A percentile compares a stretch with the other conserved stretches of the same genome.
Evolutionary conservation across 805 yeast species (phyloP).

Genomic region (Diddensiella santjacobensis): DNA sequence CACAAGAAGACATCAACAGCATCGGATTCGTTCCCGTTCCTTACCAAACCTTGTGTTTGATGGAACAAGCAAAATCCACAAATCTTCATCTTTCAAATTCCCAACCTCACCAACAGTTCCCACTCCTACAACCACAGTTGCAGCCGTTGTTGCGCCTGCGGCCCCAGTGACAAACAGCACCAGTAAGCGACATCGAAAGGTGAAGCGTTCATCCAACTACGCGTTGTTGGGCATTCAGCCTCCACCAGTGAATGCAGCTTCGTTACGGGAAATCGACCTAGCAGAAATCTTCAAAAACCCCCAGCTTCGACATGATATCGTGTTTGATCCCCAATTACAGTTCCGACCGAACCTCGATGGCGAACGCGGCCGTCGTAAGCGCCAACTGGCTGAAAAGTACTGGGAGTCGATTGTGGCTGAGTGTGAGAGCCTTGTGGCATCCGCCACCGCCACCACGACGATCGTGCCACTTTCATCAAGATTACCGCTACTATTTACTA

Average conservation of each 20-base stretch:
- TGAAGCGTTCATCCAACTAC: neutral
- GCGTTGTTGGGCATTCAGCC: slow-evolving; percentile 2
- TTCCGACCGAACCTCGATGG: slow-evolving; percentile 90
- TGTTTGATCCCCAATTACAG: slow-evolving; percentile 88
- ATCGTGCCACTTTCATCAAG: slow-evolving; percentile 32
- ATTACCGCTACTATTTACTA: slow-evolving; percentile 67
- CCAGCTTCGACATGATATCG: slow-evolving; percentile 86
- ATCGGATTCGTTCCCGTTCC: slow-evolving; percentile 22
- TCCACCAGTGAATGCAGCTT: slow-evolving; percentile 81
- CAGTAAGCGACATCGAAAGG: neutral
- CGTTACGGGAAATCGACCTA: slow-evolving; percentile 79
- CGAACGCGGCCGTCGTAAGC: slow-evolving; percentile 80
- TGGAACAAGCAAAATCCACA: slow-evolving; percentile 13
- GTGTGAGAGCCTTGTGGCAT: slow-evolving; percentile 40
- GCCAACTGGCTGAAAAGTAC: slow-evolving; percentile 69
- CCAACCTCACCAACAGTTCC: neutral
- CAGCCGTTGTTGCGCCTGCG: slow-evolving; percentile 6
- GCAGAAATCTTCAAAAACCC: slow-evolving; percentile 88
- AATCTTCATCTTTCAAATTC: slow-evolving; percentile 1
- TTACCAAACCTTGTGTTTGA: slow-evolving; percentile 20
- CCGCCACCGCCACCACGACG: slow-evolving; percentile 12
- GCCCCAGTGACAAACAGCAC: neutral
- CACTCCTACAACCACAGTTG: slow-evolving; percentile 9
- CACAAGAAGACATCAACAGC: slow-evolving; percentile 10
- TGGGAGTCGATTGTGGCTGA: slow-evolving; percentile 77